phyloP scores from a whole-genome alignment of 768 basidiomycete species.

The Cystofilobasidium ferigula region DNA sequence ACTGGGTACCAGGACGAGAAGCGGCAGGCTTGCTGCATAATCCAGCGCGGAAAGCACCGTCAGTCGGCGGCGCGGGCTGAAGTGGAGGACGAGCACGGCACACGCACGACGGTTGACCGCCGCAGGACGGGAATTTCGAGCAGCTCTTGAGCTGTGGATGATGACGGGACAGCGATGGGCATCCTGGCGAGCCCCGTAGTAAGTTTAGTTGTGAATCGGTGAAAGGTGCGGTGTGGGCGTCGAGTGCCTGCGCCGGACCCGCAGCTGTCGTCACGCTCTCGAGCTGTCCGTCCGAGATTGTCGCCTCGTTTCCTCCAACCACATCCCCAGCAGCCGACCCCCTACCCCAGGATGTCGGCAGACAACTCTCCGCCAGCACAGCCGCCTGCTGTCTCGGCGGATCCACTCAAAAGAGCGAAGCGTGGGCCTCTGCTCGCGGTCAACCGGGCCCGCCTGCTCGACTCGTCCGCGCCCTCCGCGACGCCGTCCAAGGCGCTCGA shows the following conservation, averaged over 20 bases:
- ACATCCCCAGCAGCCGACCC: neutral
- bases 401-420: slow-evolving; percentile 6
- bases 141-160: too few relatives aligned
- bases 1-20: slow-evolving; percentile 75
- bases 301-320: neutral
- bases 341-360: slow-evolving; percentile 4
- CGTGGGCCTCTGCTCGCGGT: neutral
- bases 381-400: neutral
- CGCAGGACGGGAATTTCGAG: neutral
- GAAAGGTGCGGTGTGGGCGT: too few relatives aligned
- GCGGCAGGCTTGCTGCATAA: slow-evolving; percentile 33
- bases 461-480: neutral
- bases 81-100: too few relatives aligned
- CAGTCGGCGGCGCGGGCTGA: neutral
- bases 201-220: too few relatives aligned
- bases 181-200: too few relatives aligned
- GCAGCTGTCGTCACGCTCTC: too few relatives aligned
- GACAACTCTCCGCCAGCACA: neutral
- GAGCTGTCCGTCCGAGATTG: neutral
- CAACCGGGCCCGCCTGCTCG: neutral
- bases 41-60: too few relatives aligned
- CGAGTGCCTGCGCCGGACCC: too few relatives aligned
- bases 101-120: slow-evolving; percentile 13
- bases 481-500: slow-evolving; percentile 66
- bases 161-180: neutral